Conservation (phyloP, 163 green algal genomes). For the Scenedesmus sp. region DNA sequence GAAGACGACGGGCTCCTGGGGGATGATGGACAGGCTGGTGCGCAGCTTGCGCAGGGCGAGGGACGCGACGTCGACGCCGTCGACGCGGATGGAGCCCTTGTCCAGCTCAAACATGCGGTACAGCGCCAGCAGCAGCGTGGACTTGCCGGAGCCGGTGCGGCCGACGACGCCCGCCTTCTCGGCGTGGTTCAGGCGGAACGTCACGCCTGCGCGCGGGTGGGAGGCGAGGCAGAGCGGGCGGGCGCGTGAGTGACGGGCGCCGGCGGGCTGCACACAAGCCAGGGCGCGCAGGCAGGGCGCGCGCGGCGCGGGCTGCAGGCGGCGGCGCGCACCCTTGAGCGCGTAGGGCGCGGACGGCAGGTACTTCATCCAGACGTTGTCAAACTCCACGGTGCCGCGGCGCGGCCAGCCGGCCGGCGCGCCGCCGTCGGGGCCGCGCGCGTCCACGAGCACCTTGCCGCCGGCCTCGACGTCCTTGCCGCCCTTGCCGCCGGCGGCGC, state of each 20-base stretch:
- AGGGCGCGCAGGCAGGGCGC: too few relatives aligned
- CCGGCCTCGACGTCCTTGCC: neutral
- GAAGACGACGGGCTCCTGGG: slow-evolving; percentile 59
- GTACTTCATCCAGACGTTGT: slow-evolving; percentile 57
- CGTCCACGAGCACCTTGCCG: slow-evolving; percentile 15
- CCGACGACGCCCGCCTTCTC: slow-evolving; percentile 55
- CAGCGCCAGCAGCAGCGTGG: slow-evolving; percentile 59
- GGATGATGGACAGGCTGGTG: slow-evolving; percentile 38
- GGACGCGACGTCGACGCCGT: slow-evolving; percentile 45
- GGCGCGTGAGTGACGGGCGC: too few relatives aligned
- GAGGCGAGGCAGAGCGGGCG: too few relatives aligned
- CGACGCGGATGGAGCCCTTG: slow-evolving; percentile 34
- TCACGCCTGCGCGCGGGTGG: too few relatives aligned
- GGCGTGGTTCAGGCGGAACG: slow-evolving; percentile 27
- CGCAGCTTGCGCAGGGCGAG: slow-evolving; percentile 42
- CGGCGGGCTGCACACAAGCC: too few relatives aligned
- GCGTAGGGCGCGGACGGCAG: slow-evolving; percentile 26
- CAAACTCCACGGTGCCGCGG: slow-evolving; percentile 26
- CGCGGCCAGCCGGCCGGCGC: slow-evolving; percentile 25
- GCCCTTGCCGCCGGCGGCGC: neutral
- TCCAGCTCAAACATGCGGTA: slow-evolving; percentile 58
- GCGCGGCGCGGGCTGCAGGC: too few relatives aligned
- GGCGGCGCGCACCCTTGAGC: too few relatives aligned
- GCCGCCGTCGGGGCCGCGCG: slow-evolving; percentile 1
- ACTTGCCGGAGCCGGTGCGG: slow-evolving; percentile 58